A percentile compares a stretch with the other conserved stretches of the same genome.
phyloP scores from a whole-genome alignment of 352 stramenopile genomes.

The Globisporangium spiculum region DNA sequence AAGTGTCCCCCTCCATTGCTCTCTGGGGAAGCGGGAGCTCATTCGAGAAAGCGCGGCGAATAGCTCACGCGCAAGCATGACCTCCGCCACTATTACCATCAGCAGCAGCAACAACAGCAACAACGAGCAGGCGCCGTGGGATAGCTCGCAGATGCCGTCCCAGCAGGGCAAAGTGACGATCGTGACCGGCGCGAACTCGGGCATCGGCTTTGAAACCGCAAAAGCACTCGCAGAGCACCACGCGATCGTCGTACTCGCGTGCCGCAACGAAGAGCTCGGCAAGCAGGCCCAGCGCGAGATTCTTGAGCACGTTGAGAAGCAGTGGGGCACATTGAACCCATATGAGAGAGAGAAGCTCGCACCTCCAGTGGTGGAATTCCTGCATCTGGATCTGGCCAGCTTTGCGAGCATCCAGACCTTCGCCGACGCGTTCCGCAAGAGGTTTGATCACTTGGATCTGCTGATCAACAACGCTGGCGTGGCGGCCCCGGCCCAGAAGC shows the following conservation, averaged over 20 bases:
- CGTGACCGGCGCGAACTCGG: constrained; percentile 39
- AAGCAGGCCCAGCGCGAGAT: constrained; percentile 30
- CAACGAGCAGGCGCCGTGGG: constrained; percentile 11
- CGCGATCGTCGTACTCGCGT: constrained; percentile 75
- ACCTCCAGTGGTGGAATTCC: constrained; percentile 16
- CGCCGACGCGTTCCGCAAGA: constrained; percentile 15
- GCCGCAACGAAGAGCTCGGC: constrained; percentile 45
- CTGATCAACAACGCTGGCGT: constrained; percentile 36
- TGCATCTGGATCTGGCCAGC: constrained; percentile 20
- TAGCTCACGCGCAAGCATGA: too few relatives aligned
- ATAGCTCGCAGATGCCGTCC: constrained; percentile 29
- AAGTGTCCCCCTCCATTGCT: too few relatives aligned
- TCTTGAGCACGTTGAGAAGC: background rate
- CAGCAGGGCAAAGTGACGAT: constrained; percentile 43
- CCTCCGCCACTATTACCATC: too few relatives aligned
- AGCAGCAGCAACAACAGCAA: too few relatives aligned
- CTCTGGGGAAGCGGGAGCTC: too few relatives aligned
- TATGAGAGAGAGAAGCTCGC: background rate
- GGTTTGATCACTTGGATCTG: constrained; percentile 22
- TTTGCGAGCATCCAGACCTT: constrained; percentile 25
- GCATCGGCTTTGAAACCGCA: constrained; percentile 72
- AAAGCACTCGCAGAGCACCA: constrained; percentile 51
- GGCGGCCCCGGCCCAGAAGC: constrained; percentile 7
- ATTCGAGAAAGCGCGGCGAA: too few relatives aligned
- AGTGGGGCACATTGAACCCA: background rate